Evolutionary conservation across 2,329 filamentous ascomycete genomes (phyloP).

Genomic region (Nemania bipapillata): DNA sequence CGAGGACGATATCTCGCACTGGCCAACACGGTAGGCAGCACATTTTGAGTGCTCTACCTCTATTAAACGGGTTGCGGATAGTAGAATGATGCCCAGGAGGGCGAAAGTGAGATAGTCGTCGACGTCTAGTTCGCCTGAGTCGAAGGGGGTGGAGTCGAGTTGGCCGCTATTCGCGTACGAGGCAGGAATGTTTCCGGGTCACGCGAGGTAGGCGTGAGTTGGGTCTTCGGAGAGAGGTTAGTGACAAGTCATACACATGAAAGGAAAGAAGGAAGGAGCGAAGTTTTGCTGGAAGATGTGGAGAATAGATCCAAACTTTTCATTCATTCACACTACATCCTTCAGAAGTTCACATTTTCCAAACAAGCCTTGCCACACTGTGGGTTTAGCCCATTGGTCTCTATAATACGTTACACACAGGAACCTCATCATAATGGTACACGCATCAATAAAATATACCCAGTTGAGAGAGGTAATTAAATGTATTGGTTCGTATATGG

Average conservation of each 20-base stretch:
- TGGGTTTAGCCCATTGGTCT: neutral
- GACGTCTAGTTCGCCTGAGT: neutral
- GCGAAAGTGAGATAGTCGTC: neutral
- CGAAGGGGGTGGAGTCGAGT: neutral
- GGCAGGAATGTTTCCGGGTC: neutral
- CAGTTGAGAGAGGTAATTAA: too few species aligned
- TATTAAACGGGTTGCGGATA: neutral
- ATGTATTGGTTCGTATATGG: too few species aligned
- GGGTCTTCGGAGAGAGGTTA: neutral
- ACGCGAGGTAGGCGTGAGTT: neutral
- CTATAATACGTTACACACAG: neutral
- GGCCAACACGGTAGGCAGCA: constrained; percentile 61
- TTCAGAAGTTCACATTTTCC: neutral
- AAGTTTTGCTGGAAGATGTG: neutral
- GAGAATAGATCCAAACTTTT: neutral
- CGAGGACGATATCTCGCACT: constrained; percentile 60
- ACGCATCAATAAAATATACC: too few species aligned
- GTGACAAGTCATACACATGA: neutral
- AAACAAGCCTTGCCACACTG: neutral
- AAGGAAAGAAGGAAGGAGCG: neutral
- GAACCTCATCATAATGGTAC: too few species aligned
- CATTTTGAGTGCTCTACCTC: neutral
- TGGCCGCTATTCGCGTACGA: neutral
- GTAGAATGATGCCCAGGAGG: neutral
- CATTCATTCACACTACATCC: neutral